Percentiles rank a stretch among this genome's conserved stretches.
Evolutionary conservation across 2,329 filamentous ascomycete species (phyloP).

Genomic region (Fusarium falciforme): DNA sequence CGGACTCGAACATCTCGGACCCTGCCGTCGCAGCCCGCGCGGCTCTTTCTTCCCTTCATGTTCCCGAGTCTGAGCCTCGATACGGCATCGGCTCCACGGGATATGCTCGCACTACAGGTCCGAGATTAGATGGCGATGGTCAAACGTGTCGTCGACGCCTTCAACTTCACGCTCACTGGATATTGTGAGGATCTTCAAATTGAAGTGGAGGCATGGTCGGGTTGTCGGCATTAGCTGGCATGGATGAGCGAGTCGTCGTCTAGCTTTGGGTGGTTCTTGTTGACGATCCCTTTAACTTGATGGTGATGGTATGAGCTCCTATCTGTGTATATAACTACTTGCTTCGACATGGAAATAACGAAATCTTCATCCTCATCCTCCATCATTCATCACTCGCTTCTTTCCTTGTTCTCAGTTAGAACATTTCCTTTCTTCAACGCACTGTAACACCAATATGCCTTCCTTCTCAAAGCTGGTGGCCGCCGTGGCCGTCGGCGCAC

Average conservation of each 20-base stretch:
- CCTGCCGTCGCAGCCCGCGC: neutral
- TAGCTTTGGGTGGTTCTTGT: neutral
- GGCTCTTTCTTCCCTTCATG: neutral
- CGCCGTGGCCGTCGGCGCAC: constrained; percentile 20
- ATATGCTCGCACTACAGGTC: constrained; percentile 18
- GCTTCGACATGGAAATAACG: neutral
- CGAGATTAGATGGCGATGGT: constrained; percentile 23
- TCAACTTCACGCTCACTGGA: neutral
- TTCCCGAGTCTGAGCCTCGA: neutral
- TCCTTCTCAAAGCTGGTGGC: constrained; percentile 25
- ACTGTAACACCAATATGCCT: constrained; percentile 20
- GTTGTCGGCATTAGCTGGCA: neutral
- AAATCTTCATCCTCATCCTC: neutral
- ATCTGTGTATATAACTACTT: constrained; percentile 30
- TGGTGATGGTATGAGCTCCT: neutral
- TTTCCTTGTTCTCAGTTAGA: neutral
- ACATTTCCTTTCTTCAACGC: neutral
- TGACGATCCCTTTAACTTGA: neutral
- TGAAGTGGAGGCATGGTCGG: neutral
- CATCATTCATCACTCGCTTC: neutral
- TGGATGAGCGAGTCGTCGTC: neutral
- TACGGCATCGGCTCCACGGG: neutral
- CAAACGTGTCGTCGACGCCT: neutral
- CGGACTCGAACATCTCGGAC: constrained; percentile 17
- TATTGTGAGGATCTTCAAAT: neutral